Conservation (phyloP, 1,284 basidiomycete genomes). For the Cryptococcus sp. region DNA sequence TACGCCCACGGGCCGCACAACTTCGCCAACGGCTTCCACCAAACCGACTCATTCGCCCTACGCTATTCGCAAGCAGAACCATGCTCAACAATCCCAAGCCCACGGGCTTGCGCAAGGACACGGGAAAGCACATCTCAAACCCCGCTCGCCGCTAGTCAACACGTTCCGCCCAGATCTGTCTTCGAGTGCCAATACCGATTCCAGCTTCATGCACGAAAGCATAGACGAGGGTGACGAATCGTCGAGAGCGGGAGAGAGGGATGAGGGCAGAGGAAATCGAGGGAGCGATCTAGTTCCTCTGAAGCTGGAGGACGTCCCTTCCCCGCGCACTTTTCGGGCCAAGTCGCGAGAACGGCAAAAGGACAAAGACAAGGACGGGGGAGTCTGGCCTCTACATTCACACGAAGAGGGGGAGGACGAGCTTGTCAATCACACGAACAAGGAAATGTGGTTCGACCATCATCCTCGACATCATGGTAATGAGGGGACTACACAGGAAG, state of each 20-base stretch:
- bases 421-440: not conserved
- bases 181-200: not conserved
- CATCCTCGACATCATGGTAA: not conserved
- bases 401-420: not conserved
- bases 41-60: too few species aligned
- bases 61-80: too few species aligned
- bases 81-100: too few species aligned
- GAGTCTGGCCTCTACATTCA: not conserved
- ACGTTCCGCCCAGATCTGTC: not conserved
- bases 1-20: too few species aligned
- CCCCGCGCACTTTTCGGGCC: not conserved
- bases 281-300: conserved; percentile 4
- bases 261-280: not conserved
- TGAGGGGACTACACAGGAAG: conserved; percentile 2
- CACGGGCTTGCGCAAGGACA: too few species aligned
- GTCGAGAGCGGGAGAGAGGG: conserved; percentile 2
- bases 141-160: not conserved
- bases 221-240: not conserved
- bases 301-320: conserved; percentile 5
- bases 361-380: not conserved
- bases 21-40: too few species aligned
- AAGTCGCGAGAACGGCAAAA: not conserved
- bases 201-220: not conserved
- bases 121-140: not conserved
- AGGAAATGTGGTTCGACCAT: conserved; percentile 2